These are phyloP conservation scores for Crithidia expoeki DNA, from an alignment of 208 protist species.

Conservation along the genomic window DNA sequence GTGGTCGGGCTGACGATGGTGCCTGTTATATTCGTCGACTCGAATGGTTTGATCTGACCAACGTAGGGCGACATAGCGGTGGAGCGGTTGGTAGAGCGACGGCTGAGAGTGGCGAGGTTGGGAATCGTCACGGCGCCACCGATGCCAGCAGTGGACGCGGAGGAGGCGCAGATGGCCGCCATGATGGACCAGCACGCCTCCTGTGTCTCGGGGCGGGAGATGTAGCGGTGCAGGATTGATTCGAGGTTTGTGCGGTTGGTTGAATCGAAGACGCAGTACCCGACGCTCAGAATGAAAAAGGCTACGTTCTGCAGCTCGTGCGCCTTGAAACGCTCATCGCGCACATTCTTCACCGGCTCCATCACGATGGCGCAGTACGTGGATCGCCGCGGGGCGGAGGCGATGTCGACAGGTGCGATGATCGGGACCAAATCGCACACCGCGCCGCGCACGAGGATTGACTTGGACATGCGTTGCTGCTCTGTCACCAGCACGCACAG, in stretches of 20 bases:
- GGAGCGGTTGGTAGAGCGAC: conserved; percentile 15
- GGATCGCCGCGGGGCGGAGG: conserved; percentile 54
- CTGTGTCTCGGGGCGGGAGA: conserved; percentile 81
- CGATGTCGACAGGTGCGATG: conserved; percentile 83
- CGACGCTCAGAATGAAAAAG: conserved; percentile 80
- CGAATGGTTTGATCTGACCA: not conserved
- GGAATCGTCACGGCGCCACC: conserved; percentile 1
- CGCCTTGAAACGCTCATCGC: conserved; percentile 79
- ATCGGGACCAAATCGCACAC: conserved; percentile 90
- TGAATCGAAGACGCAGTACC: conserved; percentile 80
- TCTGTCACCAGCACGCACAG: conserved; percentile 87
- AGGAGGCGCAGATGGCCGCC: conserved; percentile 74
- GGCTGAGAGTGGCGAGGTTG: conserved; percentile 11
- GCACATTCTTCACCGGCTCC: conserved; percentile 93
- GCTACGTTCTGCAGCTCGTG: conserved; percentile 86
- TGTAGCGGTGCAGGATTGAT: conserved; percentile 88
- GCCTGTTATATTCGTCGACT: conserved; percentile 6
- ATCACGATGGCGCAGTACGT: conserved; percentile 90
- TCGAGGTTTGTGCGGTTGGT: conserved; percentile 87
- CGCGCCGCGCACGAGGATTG: conserved; percentile 63
- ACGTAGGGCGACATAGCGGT: conserved; percentile 16
- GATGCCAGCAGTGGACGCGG: conserved; percentile 10
- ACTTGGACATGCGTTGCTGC: conserved; percentile 85
- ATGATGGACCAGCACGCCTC: conserved; percentile 89
- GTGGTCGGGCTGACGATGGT: conserved; percentile 26